Evolutionary conservation across 2,329 filamentous ascomycete genomes (phyloP), one percentile per base, ranked within the genome.

Genomic region (Dendrostoma leiphaemia): DNA sequence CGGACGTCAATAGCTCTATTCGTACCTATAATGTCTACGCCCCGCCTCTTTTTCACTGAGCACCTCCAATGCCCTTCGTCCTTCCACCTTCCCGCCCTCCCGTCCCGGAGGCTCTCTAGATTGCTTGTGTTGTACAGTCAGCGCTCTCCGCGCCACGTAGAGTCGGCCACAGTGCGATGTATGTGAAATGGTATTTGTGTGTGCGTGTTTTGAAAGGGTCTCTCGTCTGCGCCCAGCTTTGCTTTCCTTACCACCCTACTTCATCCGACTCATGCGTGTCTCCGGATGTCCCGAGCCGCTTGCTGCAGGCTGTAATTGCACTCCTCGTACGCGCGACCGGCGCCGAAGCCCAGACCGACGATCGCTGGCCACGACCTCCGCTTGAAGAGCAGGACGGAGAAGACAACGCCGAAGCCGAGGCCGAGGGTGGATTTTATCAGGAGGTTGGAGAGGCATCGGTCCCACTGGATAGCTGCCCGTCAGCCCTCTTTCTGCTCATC

Each of bases 361-460:
- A 91, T 94, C n/a, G 92, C 94, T 54, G 94, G 94, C 91, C 93
- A 99, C 62, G 94, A 90, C 78, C 94, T 88, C 74, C 95, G 89
- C 83, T 96, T 96, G 85, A 99, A 99, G 53, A 99, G 78, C 56
- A 99, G 88, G 59, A 99, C 92, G 59, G 94, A 97, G 81, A 99
- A 97, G 76, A 99, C 90, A 72, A 99, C 88, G 71, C 94, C 94
- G 77, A 99, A 99, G 64, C 89, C 91, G 71, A 97, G 89, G 68
- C 94, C 94, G 73, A 99, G 88, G 53, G 90, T 88, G 62, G 93
- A 97, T 75, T 95, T 92, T 81, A 99, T 95, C 71, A 99, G 85
- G 74, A 97, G 85, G 69, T 95, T 97, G 65, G 94, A 97, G 65
- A 99, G 86, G 76, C 94, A 97, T 78, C 90, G 93, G 74, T 99